These are phyloP conservation scores for Eragrostis curvula DNA, from an alignment of 176 grass and related monocot species.

Conservation along the genomic window DNA sequence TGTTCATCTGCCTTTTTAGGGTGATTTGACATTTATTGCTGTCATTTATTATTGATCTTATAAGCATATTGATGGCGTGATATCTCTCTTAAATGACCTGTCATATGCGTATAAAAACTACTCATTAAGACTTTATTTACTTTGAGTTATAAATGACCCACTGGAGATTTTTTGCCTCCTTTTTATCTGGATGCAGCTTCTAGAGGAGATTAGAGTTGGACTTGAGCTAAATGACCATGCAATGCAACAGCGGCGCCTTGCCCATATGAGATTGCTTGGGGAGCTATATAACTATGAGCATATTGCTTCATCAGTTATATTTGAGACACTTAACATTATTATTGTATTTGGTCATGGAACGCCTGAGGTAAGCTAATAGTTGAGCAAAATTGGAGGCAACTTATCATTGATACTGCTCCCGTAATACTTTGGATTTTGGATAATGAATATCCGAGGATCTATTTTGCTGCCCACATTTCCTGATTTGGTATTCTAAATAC, in stretches of 20 bases:
- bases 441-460: not conserved
- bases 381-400: not conserved
- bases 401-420: not conserved
- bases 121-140: not conserved
- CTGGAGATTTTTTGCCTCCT: not conserved
- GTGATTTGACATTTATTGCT: slow-evolving; percentile 23
- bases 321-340: slow-evolving; percentile 76
- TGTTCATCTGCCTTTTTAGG: not conserved
- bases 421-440: slow-evolving; percentile 12
- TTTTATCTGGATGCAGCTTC: slow-evolving; percentile 53
- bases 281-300: slow-evolving; percentile 74
- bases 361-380: slow-evolving; percentile 62
- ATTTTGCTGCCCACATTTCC: not conserved
- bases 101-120: not conserved
- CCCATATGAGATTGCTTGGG: slow-evolving; percentile 79
- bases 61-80: slow-evolving; percentile 52
- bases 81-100: slow-evolving; percentile 32
- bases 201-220: slow-evolving; percentile 80
- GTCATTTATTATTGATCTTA: slow-evolving; percentile 44
- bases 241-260: slow-evolving; percentile 43
- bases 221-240: slow-evolving; percentile 78
- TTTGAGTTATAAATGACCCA: slow-evolving; percentile 8
- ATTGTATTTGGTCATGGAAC: slow-evolving; percentile 69
- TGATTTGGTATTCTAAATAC: not conserved
- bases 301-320: slow-evolving; percentile 79